These are phyloP conservation scores for Entomortierella parvispora DNA, from an alignment of 192 early-diverging fungal genomes.

Conservation along the genomic window DNA sequence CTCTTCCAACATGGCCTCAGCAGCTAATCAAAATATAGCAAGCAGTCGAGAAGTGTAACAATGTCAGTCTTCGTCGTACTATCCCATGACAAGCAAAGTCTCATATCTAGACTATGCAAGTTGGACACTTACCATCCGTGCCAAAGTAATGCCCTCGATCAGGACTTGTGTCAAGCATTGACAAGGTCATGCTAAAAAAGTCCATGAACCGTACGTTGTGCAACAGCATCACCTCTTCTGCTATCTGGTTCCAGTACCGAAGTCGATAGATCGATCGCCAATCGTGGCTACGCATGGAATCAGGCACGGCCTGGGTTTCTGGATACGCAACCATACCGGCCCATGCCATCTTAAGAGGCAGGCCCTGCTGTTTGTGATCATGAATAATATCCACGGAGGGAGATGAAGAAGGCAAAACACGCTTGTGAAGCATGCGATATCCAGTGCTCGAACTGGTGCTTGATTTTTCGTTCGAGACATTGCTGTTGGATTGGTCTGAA, in stretches of 20 bases:
- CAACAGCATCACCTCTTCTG: constrained; percentile 44
- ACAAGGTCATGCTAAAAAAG: constrained; percentile 47
- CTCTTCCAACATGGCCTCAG: constrained; percentile 46
- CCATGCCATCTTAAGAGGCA: constrained; percentile 11
- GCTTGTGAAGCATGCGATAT: no score
- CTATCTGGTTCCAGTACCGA: constrained; percentile 46
- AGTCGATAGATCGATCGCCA: constrained; percentile 41
- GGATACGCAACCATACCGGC: constrained; percentile 34
- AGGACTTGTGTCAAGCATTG: constrained; percentile 44
- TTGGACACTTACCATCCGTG: constrained; percentile 34
- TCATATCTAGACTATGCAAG: neutral
- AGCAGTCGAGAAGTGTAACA: no score
- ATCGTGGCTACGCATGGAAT: constrained; percentile 15
- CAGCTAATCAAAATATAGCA: no score
- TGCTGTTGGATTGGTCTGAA: no score
- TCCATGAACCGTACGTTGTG: constrained; percentile 37
- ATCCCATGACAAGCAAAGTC: neutral
- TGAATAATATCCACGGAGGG: neutral
- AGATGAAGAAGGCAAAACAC: no score
- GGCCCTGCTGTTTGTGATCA: neutral
- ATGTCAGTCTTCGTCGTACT: no score
- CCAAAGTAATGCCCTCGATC: constrained; percentile 39
- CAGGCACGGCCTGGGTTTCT: constrained; percentile 13
- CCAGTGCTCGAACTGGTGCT: no score
- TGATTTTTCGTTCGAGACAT: no score